Base-by-base conservation (phyloP, 306 rosid species). In the Quercus variabilis region DNA sequence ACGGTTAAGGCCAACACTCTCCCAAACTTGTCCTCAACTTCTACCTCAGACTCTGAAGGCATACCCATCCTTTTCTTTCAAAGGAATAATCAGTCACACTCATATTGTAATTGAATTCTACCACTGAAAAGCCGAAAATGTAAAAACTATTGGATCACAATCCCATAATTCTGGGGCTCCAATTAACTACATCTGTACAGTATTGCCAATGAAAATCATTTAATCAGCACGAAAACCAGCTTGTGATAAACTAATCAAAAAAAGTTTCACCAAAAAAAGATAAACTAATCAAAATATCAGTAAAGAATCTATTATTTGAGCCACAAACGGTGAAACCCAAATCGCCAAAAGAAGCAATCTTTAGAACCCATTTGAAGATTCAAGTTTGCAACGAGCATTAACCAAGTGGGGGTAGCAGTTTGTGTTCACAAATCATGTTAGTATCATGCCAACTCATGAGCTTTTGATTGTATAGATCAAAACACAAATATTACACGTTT, bases 151-250 rank as follows among this genome's bases (percentile, higher is more conserved):
- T 86, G 14, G 92, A 80, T 1, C 74, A 73, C 78, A 76, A 28
- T 8, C 86, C 88, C 11, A 82, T 21, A 19, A 87, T 79, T 4
- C 17, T 54, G 31, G 83, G 69, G n/a, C 31, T 38, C 55, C 75
- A 77, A 74, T 80, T 58, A 51, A 86, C 18, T 25, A 89, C 19
- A 62, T 83, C 69, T 35, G 85, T 71, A 85, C 3, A 23, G 90
- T 89, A 60, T 82, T 89, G 7, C 90, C 92, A 10, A 86, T 85
- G 75, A 86, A 89, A 23, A 89, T 64, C 3, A 89, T 54, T 41
- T 89, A 89, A 1, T 90, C 89, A 10, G 85, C 87, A 25, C 89
- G 84, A 57, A 89, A 89, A 19, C 92, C 83, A 28, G 84, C 76
- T 77, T 89, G 92, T 6, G 90, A 82, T 2, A 86, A 81, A 70